Evolutionary conservation across 106 monocot genomes (phyloP).

Genomic region (Acanthochlamys bracteata): DNA sequence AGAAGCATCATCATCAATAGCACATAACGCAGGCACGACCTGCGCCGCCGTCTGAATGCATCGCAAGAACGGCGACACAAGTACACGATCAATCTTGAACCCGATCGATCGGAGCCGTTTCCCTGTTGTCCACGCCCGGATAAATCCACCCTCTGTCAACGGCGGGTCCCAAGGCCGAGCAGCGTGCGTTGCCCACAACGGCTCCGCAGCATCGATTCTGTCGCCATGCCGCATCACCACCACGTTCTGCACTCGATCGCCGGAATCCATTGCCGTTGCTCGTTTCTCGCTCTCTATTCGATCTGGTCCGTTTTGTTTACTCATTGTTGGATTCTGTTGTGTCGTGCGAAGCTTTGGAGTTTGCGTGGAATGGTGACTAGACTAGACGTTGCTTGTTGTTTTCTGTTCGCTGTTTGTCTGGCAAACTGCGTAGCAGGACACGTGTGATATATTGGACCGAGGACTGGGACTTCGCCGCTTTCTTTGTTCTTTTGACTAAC

Average conservation of each 20-base stretch:
- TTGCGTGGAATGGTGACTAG: no score
- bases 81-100: conserved; percentile 49
- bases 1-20: conserved; percentile 23
- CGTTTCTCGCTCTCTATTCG: no score
- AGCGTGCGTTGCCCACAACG: conserved; percentile 37
- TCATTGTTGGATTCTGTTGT: no score
- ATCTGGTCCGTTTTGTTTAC: no score
- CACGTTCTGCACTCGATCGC: conserved; percentile 32
- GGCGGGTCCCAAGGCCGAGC: conserved; percentile 80
- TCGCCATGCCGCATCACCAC: conserved; percentile 86
- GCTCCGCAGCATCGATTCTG: conserved; percentile 50
- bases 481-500: no score
- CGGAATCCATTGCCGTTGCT: no score
- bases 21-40: conserved; percentile 53
- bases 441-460: no score
- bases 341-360: no score
- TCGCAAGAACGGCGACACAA: conserved; percentile 85
- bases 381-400: no score
- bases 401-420: no score
- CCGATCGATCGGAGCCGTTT: conserved; percentile 34
- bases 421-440: no score
- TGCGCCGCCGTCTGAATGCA: conserved; percentile 77
- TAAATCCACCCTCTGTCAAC: conserved; percentile 42
- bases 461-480: no score
- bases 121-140: conserved; percentile 61